Evolutionary conservation across 2,329 filamentous ascomycete species (phyloP).

Genomic region (Sclerotinia minor): DNA sequence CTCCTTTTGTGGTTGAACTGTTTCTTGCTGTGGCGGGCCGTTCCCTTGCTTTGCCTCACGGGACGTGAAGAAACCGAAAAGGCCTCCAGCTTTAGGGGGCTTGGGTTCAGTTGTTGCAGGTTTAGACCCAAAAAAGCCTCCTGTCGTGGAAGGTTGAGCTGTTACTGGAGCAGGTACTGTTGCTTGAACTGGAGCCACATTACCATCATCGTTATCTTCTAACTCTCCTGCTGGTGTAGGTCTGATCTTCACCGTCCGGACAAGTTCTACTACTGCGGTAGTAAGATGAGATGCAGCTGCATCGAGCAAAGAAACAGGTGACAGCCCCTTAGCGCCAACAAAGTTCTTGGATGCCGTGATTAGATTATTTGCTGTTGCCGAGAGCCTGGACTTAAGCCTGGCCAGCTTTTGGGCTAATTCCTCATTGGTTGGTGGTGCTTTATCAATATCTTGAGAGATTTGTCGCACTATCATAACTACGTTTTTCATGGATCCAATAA

Average conservation of each 20-base stretch:
- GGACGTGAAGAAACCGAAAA: constrained; percentile 63
- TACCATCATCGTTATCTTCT: constrained; percentile 73
- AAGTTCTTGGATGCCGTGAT: constrained; percentile 96
- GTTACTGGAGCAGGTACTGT: constrained; percentile 39
- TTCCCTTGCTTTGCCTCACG: constrained; percentile 43
- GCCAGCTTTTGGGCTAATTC: constrained; percentile 58
- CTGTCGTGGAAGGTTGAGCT: background rate
- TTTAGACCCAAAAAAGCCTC: constrained; percentile 6
- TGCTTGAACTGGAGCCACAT: constrained; percentile 65
- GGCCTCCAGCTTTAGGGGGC: constrained; percentile 3
- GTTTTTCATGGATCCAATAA: constrained; percentile 82
- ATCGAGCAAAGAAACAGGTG: constrained; percentile 89
- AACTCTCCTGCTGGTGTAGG: constrained; percentile 72
- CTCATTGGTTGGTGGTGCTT: constrained; percentile 52
- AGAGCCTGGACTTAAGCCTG: constrained; percentile 78
- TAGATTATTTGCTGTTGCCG: constrained; percentile 91
- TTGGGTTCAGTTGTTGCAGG: background rate
- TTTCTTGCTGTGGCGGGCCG: constrained; percentile 18
- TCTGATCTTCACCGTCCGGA: constrained; percentile 81
- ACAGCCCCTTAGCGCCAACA: constrained; percentile 76
- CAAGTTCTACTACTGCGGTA: constrained; percentile 79
- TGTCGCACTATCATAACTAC: constrained; percentile 80
- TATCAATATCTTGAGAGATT: constrained; percentile 79
- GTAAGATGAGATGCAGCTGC: constrained; percentile 90
- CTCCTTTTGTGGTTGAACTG: constrained; percentile 3